Evolutionary conservation across 2,329 filamentous ascomycete genomes (phyloP).

Genomic region (Xylariaceae sp.): DNA sequence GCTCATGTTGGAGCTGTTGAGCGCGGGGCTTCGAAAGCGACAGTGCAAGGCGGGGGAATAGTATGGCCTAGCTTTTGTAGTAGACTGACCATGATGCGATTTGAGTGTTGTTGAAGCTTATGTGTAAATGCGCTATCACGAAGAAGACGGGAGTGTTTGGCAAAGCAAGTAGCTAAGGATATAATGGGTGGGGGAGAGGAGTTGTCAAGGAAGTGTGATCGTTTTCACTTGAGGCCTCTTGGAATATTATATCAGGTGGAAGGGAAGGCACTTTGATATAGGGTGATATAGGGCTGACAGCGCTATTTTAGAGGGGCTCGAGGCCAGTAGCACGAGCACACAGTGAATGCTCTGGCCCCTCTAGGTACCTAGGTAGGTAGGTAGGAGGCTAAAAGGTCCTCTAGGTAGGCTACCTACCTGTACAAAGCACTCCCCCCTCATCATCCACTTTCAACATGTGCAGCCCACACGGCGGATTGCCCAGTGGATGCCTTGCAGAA

Average conservation of each 20-base stretch:
- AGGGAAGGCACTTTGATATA: not conserved
- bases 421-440: not conserved
- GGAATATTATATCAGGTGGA: conserved; percentile 17
- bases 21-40: conserved; percentile 34
- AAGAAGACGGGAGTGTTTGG: not conserved
- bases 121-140: conserved; percentile 6
- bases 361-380: not conserved
- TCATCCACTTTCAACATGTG: not conserved
- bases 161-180: conserved; percentile 15
- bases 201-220: conserved; percentile 12
- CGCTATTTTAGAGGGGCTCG: conserved; percentile 18
- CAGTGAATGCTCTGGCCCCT: too few relatives aligned
- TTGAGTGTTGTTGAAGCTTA: conserved; percentile 12
- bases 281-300: conserved; percentile 25
- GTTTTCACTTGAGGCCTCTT: conserved; percentile 14
- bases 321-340: conserved; percentile 6
- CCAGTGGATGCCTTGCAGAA: too few relatives aligned
- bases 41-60: conserved; percentile 28
- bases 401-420: not conserved
- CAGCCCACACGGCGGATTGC: not conserved
- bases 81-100: conserved; percentile 28
- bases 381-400: conserved; percentile 8
- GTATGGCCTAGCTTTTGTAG: not conserved
- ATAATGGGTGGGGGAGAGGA: conserved; percentile 16
- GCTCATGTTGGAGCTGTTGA: conserved; percentile 21